Base-by-base conservation (phyloP, 371 early-diverging fungal genomes). In the Circinella minor region DNA sequence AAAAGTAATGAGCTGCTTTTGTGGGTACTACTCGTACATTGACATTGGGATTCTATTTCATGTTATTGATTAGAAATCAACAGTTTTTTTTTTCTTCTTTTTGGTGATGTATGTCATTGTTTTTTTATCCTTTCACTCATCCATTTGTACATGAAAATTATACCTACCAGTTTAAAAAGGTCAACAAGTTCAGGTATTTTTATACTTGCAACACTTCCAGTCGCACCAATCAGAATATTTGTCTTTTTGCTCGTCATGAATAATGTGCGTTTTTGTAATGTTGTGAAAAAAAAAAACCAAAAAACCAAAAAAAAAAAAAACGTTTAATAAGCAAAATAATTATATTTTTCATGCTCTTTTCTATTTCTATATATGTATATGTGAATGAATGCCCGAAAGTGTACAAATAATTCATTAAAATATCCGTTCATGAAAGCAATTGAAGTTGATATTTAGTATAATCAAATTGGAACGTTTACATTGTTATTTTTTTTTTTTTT, bases 191-290 rank as follows among this genome's bases (percentile, higher is more conserved):
- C 71, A 2, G 96, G 94, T 13, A 96, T 77, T 74, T 97, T 97
- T 63, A 97, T 87, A 71, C 91, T 88, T 10, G 98, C 96, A 13
- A 97, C 95, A 71, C 94, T 94, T 13, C 98, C 98, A 0, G 98
- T 96, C 0, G 90, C 91, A 3, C 91, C 96, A 38, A 97, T 78
- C 4, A 97, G 87, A 36, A 97, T 80, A 43, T 86, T 84, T 37
- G 54, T 17, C 38, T 55, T 55, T 43, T 43, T 43, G 11, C 43
- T 43, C 43, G 6, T 43, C 43, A 43, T 43, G 43, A 43, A 43
- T 27, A 27, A 27, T 43, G 43, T 43, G 11, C 0, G 43, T 9
- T 43, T 9, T 43, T 43, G 1, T 43, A 3, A 11, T 9, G 11
- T 9, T 6, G 43, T 6, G 11, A 43, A 43, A 43, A 43, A n/a